Base-by-base conservation (phyloP, 192 early-diverging fungal species). In the Spizellomyces punctatus region DNA sequence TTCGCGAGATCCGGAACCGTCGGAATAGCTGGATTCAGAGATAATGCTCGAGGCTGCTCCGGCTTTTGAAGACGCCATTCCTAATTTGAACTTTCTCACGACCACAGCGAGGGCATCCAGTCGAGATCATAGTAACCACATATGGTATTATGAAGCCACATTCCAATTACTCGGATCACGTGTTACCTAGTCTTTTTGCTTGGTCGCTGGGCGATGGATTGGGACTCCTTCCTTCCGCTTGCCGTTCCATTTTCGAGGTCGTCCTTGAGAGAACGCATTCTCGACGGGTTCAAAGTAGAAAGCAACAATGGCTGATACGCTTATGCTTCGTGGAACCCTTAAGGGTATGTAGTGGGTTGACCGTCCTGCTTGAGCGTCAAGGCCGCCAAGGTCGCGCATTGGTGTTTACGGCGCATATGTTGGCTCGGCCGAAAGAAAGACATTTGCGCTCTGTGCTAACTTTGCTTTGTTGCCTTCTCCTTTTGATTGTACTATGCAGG, bases 291-390 rank as follows among this genome's bases (percentile, higher is more conserved):
- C 27, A 36, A 36, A 36, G 27, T 36, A 36, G 27, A 36, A 36
- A 14, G 36, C 59, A 41, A 61, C 59, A 16, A 74, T 74, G 64
- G 58, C 66, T 27, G 83, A 86, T 56, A 82, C 82, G 16, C 76
- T 86, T 46, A 67, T 76, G n/a, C 69, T 83, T 62, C 74, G 83
- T 48, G 84, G 81, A 19, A 82, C 82, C 48, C 79, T 86, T 43
- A 77, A 77, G 68, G 79, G 79, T 79, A 66, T 21, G 73, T 75
- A 6, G 27, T 48, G 46, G 6, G n/a, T 36, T 36, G 27, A 3
- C 3, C 14, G 0, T 10, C 57, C 10, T 1, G 46, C 2, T 19
- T 45, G 22, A 36, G 27, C 50, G 49, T 22, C 47, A 21, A n/a
- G 8, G 12, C 42, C 41, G 54, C 64, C 49, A 9, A 52, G 47